Base-by-base conservation (phyloP, 495 filamentous ascomycete species). In the Evansstolkia leycettana region DNA sequence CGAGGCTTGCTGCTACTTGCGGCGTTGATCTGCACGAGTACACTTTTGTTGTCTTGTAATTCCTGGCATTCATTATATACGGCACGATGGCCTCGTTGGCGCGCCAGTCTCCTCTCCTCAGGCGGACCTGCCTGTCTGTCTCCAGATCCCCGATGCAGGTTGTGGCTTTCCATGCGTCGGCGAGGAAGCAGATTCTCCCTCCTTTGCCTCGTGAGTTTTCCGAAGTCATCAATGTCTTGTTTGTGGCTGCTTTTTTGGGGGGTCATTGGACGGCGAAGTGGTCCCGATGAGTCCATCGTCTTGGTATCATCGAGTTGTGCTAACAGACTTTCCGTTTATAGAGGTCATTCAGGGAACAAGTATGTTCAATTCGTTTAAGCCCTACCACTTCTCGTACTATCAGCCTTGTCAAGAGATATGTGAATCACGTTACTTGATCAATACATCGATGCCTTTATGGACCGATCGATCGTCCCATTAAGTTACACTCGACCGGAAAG, bases 261-360 rank as follows among this genome's bases (percentile, higher is more conserved):
- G 20, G 9, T 9, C 4, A 5, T 23, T 4, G 20, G 5, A 5
- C 20, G 4, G 20, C 20, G 9, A 23, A 5, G 20, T 23, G 20
- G 5, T 23, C 20, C 9, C 5, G 20, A 23, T 23, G 5, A n/a
- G n/a, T n/a, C n/a, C n/a, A n/a, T n/a, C n/a, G n/a, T n/a, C n/a
- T n/a, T n/a, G n/a, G n/a, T n/a, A n/a, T n/a, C n/a, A n/a, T n/a
- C n/a, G n/a, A n/a, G n/a, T 15, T 20, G 33, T 42, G 44, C 54
- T 59, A 52, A 62, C 31, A 17, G 18, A 41, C 39, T 35, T 55
- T 41, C 25, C 31, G 39, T 39, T 15, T 51, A 39, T 55, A 92
- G 84, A 92, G 69, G 52, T 57, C 27, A 72, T 92, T 39, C 57
- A 84, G 28, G 84, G 84, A 70, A 80, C 80, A 46, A 73, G 84